phyloP scores from a whole-genome alignment of 2,329 filamentous ascomycete species.

The Stemphylium lycopersici region DNA sequence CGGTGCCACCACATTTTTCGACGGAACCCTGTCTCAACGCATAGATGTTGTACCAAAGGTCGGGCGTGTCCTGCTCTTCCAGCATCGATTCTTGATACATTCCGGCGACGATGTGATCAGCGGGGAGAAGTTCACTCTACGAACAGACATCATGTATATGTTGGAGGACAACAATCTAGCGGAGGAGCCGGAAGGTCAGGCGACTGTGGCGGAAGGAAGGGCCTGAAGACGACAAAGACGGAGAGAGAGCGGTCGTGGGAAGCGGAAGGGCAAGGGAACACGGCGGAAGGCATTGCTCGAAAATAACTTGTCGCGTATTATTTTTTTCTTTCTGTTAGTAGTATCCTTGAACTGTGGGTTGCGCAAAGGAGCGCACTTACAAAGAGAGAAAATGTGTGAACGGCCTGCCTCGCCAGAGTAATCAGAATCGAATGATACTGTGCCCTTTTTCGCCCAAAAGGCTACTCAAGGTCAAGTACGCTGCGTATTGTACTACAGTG shows the following conservation, averaged over 20 bases:
- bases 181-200: neutral
- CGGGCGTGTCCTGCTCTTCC: slow-evolving; percentile 62
- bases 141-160: slow-evolving; percentile 63
- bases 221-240: no score
- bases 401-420: slow-evolving; percentile 82
- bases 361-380: slow-evolving; percentile 51
- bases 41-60: slow-evolving; percentile 57
- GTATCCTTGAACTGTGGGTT: slow-evolving; percentile 44
- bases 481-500: slow-evolving; percentile 97
- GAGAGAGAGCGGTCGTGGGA: no score
- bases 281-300: neutral
- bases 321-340: slow-evolving; percentile 50
- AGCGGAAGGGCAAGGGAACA: neutral
- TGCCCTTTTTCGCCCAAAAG: slow-evolving; percentile 47
- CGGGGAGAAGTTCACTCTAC: slow-evolving; percentile 62
- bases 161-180: slow-evolving; percentile 29
- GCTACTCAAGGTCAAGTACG: slow-evolving; percentile 62
- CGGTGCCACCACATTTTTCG: slow-evolving; percentile 62
- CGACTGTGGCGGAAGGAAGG: neutral
- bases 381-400: slow-evolving; percentile 62
- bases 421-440: slow-evolving; percentile 89
- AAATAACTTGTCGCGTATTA: neutral
- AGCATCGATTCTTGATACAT: slow-evolving; percentile 60
- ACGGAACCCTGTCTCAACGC: slow-evolving; percentile 36
- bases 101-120: slow-evolving; percentile 60